Evolutionary conservation across 2,329 filamentous ascomycete species (phyloP).

Genomic region (Helotiales sp.): DNA sequence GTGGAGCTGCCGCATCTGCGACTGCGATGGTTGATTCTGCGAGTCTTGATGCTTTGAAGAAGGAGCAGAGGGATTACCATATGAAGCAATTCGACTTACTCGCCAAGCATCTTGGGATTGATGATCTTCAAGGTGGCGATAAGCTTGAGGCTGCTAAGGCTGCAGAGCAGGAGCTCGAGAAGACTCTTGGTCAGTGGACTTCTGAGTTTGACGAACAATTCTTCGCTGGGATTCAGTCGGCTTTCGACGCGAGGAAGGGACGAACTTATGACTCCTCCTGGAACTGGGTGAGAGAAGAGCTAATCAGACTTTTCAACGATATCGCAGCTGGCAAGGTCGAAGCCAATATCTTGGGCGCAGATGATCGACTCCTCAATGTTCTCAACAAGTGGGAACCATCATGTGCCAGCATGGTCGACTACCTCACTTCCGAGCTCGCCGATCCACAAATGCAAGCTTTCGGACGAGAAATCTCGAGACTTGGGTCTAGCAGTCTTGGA

Average conservation of each 20-base stretch:
- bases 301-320: not conserved
- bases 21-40: not conserved
- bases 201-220: constrained; percentile 36
- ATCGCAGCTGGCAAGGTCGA: not conserved
- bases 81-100: not conserved
- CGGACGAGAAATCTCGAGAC: not conserved
- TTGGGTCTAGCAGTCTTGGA: not conserved
- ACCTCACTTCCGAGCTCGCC: not conserved
- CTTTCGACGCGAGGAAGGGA: constrained; percentile 32
- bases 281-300: constrained; percentile 29
- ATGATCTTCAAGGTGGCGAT: not conserved
- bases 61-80: not conserved
- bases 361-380: not conserved
- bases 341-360: not conserved
- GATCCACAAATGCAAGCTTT: not conserved
- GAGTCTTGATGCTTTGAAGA: not conserved
- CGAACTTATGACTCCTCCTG: constrained; percentile 38
- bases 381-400: not conserved
- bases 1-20: not conserved
- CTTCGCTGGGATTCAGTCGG: constrained; percentile 31
- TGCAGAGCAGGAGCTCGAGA: not conserved
- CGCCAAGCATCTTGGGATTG: not conserved
- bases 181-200: constrained; percentile 29
- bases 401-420: not conserved
- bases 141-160: not conserved